Base-by-base conservation (phyloP, 306 rosid genomes). In the Rubus parviflorus region DNA sequence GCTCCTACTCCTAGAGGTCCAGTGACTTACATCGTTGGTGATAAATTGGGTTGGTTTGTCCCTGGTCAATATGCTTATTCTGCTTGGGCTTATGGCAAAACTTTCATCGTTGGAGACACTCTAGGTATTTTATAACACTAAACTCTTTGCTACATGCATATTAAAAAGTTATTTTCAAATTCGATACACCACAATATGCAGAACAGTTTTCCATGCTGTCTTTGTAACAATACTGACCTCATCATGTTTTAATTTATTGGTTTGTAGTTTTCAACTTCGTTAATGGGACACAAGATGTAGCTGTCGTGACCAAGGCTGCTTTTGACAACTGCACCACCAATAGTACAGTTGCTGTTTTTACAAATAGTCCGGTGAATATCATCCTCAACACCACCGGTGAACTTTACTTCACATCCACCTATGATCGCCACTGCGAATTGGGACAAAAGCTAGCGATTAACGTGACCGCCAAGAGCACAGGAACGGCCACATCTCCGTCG, bases 381-480 rank as follows among this genome's bases (percentile, higher is more conserved):
- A 15, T 75, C 23, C 79, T 89, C 47, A 49, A 65, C 5, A 20
- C 69, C 47, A 49, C 52, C 38, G 91, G 91, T 3, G 88, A 85
- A 20, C 69, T 87, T 76, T 89, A 64, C 83, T 87, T 75, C 84
- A 87, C 89, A 8, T 83, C 91, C 51, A 89, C 88, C 1, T 83
- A 89, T 62, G 13, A 9, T 0, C 45, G 54, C 35, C 87, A 81
- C 85, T 89, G 93, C 63, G 48, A 22, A 49, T 58, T 74, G 60
- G 90, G 90, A 1, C 90, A 89, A 75, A 89, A 87, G 74, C 82
- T 89, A 45, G 81, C 81, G 51, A 81, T 89, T 58, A 83, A 89
- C 53, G 90, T 89, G 70, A 89, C 88, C 16, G 45, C 56, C 45
- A 58, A 12, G 23, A 25, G 73, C 52, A 38, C 42, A 6, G 52